Evolutionary conservation across 2,329 filamentous ascomycete genomes (phyloP), one percentile per base, ranked within the genome.

Genomic region (Sclerotinia glacialis): DNA sequence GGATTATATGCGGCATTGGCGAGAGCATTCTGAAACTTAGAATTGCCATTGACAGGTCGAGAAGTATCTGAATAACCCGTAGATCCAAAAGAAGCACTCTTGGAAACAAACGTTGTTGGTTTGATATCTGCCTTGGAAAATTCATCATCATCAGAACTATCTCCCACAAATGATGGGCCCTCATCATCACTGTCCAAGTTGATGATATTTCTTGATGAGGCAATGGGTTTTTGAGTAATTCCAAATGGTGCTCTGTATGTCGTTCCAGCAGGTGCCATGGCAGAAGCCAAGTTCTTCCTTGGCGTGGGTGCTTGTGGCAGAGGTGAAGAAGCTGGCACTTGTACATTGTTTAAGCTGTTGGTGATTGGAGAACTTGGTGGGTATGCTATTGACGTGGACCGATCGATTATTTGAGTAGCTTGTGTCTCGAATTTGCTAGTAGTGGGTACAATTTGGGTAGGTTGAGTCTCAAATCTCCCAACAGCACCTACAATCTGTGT

Each of bases 251-350:
- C 81, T 70, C 85, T 84, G 73, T 90, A 94, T 12, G 83, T 78
- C 0, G 92, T 96, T 8, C 92, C 90, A 55, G 87, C 84, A 37
- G 92, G 91, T 46, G 91, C 90, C 81, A 96, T 89, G 54, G 86
- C 79, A 69, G 82, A 87, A 28, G 83, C 85, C 53, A 89, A 74
- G 42, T 81, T 66, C 49, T 56, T 59, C 21, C 55, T 72, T 14
- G 47, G 42, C 26, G 47, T 74, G 65, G 37, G 61, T 74, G 72
- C 64, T 37, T 62, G 47, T 53, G 40, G 49, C 54, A 76, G 73
- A 2, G 93, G 93, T 0, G 94, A 97, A 3, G 93, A 97, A n/a
- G 92, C 91, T 40, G 89, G 88, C 3, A 97, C 93, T 77, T 97
- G 93, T 66, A 97, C 81, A 61, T 83, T 76, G 47, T 59, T 76